Conservation (phyloP, 2,329 filamentous ascomycete genomes). For the Ilyonectria mors-panacis region DNA sequence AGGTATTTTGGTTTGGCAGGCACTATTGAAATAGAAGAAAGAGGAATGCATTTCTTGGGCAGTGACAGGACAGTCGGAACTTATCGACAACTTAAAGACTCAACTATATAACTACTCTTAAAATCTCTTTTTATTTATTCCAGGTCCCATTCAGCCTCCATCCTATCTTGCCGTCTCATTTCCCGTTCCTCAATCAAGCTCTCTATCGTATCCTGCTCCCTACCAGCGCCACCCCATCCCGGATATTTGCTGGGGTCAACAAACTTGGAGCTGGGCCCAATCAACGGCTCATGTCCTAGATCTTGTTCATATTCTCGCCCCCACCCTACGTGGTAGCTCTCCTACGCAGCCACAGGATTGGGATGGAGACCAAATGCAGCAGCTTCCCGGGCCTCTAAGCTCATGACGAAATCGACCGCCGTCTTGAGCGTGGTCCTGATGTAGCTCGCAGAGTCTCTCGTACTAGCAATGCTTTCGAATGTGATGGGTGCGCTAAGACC, state of each 20-base stretch:
- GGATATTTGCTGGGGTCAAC: slow-evolving; percentile 14
- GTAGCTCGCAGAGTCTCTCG: neutral
- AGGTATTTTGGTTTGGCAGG: too few species aligned
- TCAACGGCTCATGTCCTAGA: slow-evolving; percentile 1
- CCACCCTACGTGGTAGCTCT: neutral
- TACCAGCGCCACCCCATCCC: neutral
- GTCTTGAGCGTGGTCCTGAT: slow-evolving; percentile 23
- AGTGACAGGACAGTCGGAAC: too few species aligned
- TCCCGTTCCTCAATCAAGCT: neutral
- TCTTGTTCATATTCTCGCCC: neutral
- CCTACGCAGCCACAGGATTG: neutral
- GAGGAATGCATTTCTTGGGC: too few species aligned
- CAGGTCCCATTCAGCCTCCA: neutral
- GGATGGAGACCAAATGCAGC: slow-evolving; percentile 25
- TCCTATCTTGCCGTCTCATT: neutral
- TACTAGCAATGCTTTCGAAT: slow-evolving; percentile 19
- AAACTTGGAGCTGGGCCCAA: slow-evolving; percentile 15
- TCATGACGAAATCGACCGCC: slow-evolving; percentile 30
- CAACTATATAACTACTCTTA: too few species aligned
- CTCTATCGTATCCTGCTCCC: neutral
- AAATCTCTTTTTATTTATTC: neutral
- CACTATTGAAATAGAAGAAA: too few species aligned
- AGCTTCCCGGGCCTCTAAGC: slow-evolving; percentile 27
- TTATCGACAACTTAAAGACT: too few species aligned
- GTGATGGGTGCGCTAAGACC: slow-evolving; percentile 30